Base-by-base conservation (phyloP, 2,329 filamentous ascomycete genomes). In the Diaporthe longicolla region DNA sequence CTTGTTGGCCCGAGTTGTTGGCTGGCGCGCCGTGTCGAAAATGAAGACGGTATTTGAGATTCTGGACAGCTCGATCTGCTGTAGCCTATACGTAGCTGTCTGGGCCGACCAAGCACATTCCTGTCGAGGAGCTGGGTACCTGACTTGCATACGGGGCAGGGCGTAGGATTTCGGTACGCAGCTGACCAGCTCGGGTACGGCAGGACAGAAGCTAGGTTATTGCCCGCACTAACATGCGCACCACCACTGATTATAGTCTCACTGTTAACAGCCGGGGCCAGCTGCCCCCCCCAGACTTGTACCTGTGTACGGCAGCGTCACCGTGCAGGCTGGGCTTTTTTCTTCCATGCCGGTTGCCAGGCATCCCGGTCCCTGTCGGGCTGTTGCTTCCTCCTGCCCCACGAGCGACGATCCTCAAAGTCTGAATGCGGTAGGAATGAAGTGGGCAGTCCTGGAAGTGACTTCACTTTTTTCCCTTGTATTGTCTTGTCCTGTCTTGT, bases 371-470 rank as follows among this genome's bases (percentile, higher is more conserved):
- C 63, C 63, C 45, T 66, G 63, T 17, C 63, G n/a, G 21, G 21
- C 45, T 37, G 29, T 2, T 63, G 63, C 63, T 40, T 50, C 19
- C 45, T 66, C 26, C 29, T 66, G 63, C 63, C 45, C 63, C 63
- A 66, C 63, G 63, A 66, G 63, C n/a, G 63, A 52, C 63, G 63
- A 66, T 66, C 63, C 63, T 66, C 63, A 52, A 52, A 66, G 63
- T 66, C 63, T 66, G 63, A 66, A 37, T 66, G 45, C 32, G 45
- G 45, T 43, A 37, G 63, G 63, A 66, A 66, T 66, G 63, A 32
- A 66, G 45, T 48, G 29, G n/a, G 21, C 21, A 50, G 45, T 10
- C 45, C 45, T 48, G 45, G 21, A 21, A 48, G 63, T 66, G 63
- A 66, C 63, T 66, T 66, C 63, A 66, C 45, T 26, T 52, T 26